Base-by-base conservation (phyloP, 352 stramenopile genomes). In the Phytophthora pisi region DNA sequence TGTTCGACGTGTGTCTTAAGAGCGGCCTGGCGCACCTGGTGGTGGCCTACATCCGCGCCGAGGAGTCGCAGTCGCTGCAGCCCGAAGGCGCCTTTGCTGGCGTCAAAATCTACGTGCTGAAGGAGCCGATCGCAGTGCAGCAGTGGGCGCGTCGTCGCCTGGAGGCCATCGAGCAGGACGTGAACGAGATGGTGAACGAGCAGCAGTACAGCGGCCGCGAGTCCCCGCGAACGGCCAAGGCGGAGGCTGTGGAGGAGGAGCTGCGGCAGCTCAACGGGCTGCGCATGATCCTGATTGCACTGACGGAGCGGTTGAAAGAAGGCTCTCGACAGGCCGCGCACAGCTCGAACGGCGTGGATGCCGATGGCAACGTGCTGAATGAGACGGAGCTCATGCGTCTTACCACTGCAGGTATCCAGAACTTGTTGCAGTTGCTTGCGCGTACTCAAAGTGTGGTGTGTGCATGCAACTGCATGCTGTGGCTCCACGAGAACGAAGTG, bases 81-180 rank as follows among this genome's bases (percentile, higher is more conserved):
- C 51, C 66, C 9, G 59, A 77, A 51, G 56, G 51, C 20, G 55
- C 55, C 31, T 79, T 79, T 30, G 53, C 58, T 62, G 64, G 70
- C 6, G 66, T 75, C 15, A 78, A 84, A 54, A 78, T 74, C 34
- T 93, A 93, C 59, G 83, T 92, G 56, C 64, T 95, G 8, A 90
- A 89, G 51, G 86, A 95, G 34, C 86, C 86, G 20, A 90, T 95
- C 42, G 86, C 86, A 49, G 83, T 93, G 53, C 84, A 93, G 51
- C 86, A 95, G 66, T 95, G 86, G 86, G 74, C 75, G 15, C 80
- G 82, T 7, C 82, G 74, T 6, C 78, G 74, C 53, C 70, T 95
- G 0, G 82, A 91, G 24, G 47, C 42, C 5, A 67, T 90, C 28
- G 83, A 95, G 54, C 81, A 79, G 28, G 56, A 49, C 20, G 72